Evolutionary conservation across 129 eudicot genomes (phyloP).

Genomic region (Flaveria ramosissima): DNA sequence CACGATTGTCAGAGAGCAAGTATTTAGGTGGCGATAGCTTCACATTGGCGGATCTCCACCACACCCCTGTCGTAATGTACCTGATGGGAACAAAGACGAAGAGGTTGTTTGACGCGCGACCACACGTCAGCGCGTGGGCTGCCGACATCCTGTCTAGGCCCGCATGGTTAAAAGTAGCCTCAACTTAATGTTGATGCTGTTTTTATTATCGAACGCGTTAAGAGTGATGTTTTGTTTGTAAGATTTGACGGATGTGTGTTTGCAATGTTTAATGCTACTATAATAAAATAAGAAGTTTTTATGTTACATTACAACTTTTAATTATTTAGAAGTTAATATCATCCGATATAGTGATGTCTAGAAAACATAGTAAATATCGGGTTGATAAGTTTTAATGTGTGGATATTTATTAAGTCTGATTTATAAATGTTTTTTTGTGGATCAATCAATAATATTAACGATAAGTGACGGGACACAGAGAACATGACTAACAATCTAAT

Average conservation of each 20-base stretch:
- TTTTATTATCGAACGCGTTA: not conserved
- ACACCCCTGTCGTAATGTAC: slow-evolving; percentile 30
- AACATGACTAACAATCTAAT: no score
- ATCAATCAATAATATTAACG: no score
- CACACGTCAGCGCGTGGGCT: slow-evolving; percentile 34
- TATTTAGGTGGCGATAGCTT: slow-evolving; percentile 54
- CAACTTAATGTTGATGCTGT: not conserved
- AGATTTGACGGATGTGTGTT: not conserved
- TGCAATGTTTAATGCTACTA: not conserved
- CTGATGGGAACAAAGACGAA: slow-evolving; percentile 34
- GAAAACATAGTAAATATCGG: no score
- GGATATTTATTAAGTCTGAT: no score
- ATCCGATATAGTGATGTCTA: no score
- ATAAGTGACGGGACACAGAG: no score
- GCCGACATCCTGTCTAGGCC: slow-evolving; percentile 32
- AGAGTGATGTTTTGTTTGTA: not conserved
- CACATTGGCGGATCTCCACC: slow-evolving; percentile 58
- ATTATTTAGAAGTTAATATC: no score
- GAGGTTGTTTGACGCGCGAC: slow-evolving; percentile 36
- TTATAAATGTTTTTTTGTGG: no score
- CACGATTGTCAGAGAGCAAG: slow-evolving; percentile 45
- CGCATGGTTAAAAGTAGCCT: slow-evolving; percentile 19
- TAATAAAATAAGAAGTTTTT: not conserved
- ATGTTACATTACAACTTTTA: not conserved
- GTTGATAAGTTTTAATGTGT: no score